These are phyloP conservation scores for Biscogniauxia mediterranea DNA, from an alignment of 2,329 filamentous ascomycete genomes.

Conservation along the genomic window DNA sequence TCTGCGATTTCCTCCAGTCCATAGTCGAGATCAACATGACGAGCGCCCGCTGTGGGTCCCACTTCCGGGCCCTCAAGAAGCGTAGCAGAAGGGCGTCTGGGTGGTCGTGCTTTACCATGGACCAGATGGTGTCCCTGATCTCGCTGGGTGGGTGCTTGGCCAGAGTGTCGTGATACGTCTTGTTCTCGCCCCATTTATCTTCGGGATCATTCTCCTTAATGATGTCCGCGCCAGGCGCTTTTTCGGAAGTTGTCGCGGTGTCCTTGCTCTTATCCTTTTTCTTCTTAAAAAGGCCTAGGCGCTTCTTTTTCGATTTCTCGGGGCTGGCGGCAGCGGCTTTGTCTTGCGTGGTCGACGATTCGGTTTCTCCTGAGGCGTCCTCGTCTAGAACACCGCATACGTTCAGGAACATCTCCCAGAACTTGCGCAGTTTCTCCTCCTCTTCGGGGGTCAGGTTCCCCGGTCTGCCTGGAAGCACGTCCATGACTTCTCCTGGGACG, in stretches of 20 bases:
- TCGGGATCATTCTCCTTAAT: slow-evolving; percentile 56
- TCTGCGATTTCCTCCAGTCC: slow-evolving; percentile 81
- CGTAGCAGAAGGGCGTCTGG: slow-evolving; percentile 81
- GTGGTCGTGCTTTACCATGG: slow-evolving; percentile 92
- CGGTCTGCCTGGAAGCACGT: slow-evolving; percentile 65
- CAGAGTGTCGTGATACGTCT: slow-evolving; percentile 80
- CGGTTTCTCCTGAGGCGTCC: slow-evolving; percentile 31
- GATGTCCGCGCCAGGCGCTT: slow-evolving; percentile 38
- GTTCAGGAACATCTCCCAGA: slow-evolving; percentile 77
- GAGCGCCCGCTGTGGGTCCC: slow-evolving; percentile 90
- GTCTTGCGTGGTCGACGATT: slow-evolving; percentile 26
- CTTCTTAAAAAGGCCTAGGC: slow-evolving; percentile 66
- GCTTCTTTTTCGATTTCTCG: slow-evolving; percentile 73
- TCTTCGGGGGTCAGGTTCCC: slow-evolving; percentile 88
- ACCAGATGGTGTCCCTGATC: slow-evolving; percentile 81
- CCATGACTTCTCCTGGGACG: slow-evolving; percentile 23
- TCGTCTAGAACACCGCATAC: slow-evolving; percentile 64
- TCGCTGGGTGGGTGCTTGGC: slow-evolving; percentile 74
- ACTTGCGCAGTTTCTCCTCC: slow-evolving; percentile 80
- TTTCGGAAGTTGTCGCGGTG: slow-evolving; percentile 35
- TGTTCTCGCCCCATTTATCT: slow-evolving; percentile 91
- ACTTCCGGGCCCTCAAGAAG: slow-evolving; percentile 87
- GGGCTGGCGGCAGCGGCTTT: slow-evolving; percentile 26
- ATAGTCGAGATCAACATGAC: slow-evolving; percentile 94
- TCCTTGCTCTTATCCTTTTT: slow-evolving; percentile 58